Base-by-base conservation (phyloP, 2,329 filamentous ascomycete species). In the Xylariales sp. region DNA sequence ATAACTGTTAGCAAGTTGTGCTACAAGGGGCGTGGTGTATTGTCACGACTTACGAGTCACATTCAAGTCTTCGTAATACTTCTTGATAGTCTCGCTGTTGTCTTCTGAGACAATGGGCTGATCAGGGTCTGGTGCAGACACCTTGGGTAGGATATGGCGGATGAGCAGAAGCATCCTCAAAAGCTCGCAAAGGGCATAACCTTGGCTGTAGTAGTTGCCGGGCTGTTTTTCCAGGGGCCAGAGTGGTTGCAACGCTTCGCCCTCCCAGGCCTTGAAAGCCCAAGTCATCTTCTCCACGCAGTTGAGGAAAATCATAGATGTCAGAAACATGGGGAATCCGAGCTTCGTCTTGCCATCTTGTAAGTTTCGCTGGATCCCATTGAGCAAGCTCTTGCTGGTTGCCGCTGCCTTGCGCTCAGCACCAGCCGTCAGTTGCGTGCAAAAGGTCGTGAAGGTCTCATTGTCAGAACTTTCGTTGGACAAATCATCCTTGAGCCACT, bases 191-290 rank as follows among this genome's bases (percentile, higher is more conserved):
- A 83, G 65, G 23, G 72, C 70, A 31, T 74, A 70, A 13, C 78
- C 78, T 46, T 83, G 78, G 39, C 72, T 67, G 1, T 75, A 74
- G 50, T 76, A 83, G 35, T 66, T 64, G 34, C 65, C 61, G 0
- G 79, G 79, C 6, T 73, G 71, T 41, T 69, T 68, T 51, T 78
- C 75, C 4, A 83, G 63, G 4, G 80, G 80, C 79, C 79, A 83
- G 29, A 71, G 69, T 1, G 69, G 68, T 3, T 74, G 69, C 18
- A 81, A 67, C 34, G 74, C 72, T 39, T 77, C 70, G 52, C 82
- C 75, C 48, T 82, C 78, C 78, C 78, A 84, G 2, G 76, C 78
- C 45, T 81, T 81, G 61, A 83, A 83, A 1, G 76, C 74, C 80
- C 79, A 84, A 0, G 78, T 83, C 0, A 77, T 78, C 60, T 83